Base-by-base conservation (phyloP, 306 rosid genomes). In the Hylodesmum podocarpum region DNA sequence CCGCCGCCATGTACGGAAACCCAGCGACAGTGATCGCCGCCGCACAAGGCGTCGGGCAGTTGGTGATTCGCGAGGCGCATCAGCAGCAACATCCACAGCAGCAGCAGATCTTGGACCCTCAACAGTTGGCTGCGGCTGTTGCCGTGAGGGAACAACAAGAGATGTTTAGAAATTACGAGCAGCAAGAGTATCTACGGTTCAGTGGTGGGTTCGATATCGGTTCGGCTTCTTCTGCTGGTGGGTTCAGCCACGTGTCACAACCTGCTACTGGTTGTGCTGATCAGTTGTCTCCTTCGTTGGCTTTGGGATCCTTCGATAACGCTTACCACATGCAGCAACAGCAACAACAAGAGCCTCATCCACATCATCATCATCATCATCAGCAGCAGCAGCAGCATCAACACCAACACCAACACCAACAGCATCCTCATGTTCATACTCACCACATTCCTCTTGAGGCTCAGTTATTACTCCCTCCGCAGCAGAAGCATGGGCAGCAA, bases 111-210 rank as follows among this genome's bases (percentile, higher is more conserved):
- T 79, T 80, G 8, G 97, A 91, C 36, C 90, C 89, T 0, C 97
- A 94, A 55, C 98, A 94, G 10, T 19, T 91, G 68, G 96, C 91
- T 0, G 92, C 81, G 0, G 91, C 86, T 1, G 80, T 64, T 54
- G 91, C 87, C 0, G 93, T 85, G 0, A 87, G 94, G 43, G 97
- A 90, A 50, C 97, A 88, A 46, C 96, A 91, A 2, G 94, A 89
- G 51, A 70, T 91, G 85, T 77, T 86, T 19, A 64, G 88, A n/a
- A 79, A 77, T 18, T 86, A 73, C 5, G 97, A 93, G 29, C 93
- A 84, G 2, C 88, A 77, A 3, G 92, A 93, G 49, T 82, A 85
- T 51, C 34, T 82, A 49, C 71, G 91, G 64, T 93, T 86, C 39
- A 85, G 81, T 77, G 77, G 84, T 75, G 96, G 89, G 75, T 93